Conservation (phyloP, 208 protist species). For the Vickermania ingenoplastis region DNA sequence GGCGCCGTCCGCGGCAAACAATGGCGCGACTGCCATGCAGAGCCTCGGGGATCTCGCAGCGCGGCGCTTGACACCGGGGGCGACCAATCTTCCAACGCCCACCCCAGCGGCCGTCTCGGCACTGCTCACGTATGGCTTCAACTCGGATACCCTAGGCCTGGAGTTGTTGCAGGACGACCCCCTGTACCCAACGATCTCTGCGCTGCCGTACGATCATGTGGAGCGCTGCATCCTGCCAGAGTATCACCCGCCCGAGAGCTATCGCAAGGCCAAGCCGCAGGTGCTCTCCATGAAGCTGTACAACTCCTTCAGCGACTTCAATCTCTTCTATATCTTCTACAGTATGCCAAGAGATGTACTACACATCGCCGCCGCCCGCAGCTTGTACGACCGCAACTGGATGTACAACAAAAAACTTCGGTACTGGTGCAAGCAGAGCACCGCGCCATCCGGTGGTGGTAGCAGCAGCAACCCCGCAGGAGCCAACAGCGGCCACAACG, state of each 20-base stretch:
- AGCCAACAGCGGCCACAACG: background rate
- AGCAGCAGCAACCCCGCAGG: background rate
- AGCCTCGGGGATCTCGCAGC: background rate
- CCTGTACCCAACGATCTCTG: constrained; percentile 62
- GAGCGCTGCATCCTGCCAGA: constrained; percentile 64
- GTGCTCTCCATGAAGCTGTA: constrained; percentile 76
- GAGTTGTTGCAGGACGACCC: constrained; percentile 48
- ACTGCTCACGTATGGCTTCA: constrained; percentile 70
- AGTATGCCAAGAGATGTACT: constrained; percentile 96
- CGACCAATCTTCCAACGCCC: background rate
- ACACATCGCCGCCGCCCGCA: constrained; percentile 88
- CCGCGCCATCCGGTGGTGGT: background rate
- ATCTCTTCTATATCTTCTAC: constrained; percentile 99
- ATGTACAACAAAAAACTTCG: constrained; percentile 68
- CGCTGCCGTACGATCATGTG: constrained; percentile 45
- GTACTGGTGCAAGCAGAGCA: constrained; percentile 45
- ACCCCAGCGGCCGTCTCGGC: background rate
- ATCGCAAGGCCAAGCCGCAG: constrained; percentile 63
- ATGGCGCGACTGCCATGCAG: background rate
- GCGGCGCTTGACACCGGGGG: background rate
- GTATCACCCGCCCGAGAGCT: constrained; percentile 71
- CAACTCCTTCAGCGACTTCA: constrained; percentile 90
- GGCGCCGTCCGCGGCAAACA: background rate
- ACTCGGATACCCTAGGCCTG: constrained; percentile 58
- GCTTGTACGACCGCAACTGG: constrained; percentile 91